Evolutionary conservation across 441 rosid species (phyloP), one percentile per base, ranked within the genome.

Genomic region (Arabidopsis hybrid): DNA sequence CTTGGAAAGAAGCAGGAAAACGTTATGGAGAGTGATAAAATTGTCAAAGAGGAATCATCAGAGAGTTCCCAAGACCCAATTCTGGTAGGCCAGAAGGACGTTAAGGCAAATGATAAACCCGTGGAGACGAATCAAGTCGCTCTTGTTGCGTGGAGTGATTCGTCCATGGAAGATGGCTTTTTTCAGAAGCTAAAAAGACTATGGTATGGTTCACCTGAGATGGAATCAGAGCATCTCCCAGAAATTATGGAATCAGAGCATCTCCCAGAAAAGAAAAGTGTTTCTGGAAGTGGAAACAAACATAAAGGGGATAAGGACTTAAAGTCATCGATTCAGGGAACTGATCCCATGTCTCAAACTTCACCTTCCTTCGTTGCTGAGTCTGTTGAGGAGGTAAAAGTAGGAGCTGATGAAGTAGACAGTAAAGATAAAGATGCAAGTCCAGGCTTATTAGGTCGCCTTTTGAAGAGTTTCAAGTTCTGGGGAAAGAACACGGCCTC

Each of bases 121-220:
- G 52, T 64, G 45, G 36, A 39, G 35, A 47, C 45, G 14, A 50
- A 56, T 32, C 52, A 71, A 32, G 39, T 55, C 8, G 46, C 61
- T 57, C 36, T 61, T 32, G 26, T 14, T 32, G n/a, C n/a, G 1
- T 12, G 16, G 32, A 55, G 11, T 51, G 43, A 35, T 38, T 63
- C 39, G 4, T 55, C 64, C 31, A 1, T 32, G 47, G 56, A 21
- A 53, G 58, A 29, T 40, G 65, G 50, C 0, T 0, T 78, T 53
- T 39, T 64, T 26, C 57, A 67, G 68, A 86, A 79, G 77, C 21
- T 82, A 31, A 70, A 83, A 83, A 78, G 36, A 67, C 73, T 60
- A 69, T 88, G 86, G 85, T 85, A 78, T 79, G 83, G 86, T 9
- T 59, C 78, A 52, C 71, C 81, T 56, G 74, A 67, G 47, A 55